phyloP scores from a whole-genome alignment of 2,329 filamentous ascomycete species.

The Colletotrichum salicis region DNA sequence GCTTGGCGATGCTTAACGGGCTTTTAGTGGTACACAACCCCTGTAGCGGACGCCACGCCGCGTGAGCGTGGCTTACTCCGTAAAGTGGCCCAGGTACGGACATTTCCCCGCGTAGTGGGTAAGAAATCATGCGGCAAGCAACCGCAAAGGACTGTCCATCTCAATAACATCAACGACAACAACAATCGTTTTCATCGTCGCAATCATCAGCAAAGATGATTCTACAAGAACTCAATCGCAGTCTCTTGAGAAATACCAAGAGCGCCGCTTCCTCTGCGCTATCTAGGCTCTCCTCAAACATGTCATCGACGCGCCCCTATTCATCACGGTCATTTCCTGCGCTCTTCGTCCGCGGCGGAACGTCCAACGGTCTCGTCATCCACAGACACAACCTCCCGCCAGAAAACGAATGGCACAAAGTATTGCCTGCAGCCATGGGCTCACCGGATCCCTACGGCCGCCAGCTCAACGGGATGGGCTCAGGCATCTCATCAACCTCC shows the following conservation, averaged over 20 bases:
- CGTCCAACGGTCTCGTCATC: conserved; percentile 46
- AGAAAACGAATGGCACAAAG: conserved; percentile 44
- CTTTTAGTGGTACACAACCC: not conserved
- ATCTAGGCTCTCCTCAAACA: not conserved
- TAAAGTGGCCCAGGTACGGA: not conserved
- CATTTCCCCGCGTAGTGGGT: not conserved
- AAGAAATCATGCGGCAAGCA: not conserved
- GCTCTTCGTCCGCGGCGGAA: conserved; percentile 50
- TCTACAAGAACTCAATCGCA: not conserved
- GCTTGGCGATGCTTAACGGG: not conserved
- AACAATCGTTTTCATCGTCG: not conserved
- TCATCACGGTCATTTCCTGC: conserved; percentile 45
- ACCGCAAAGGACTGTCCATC: not conserved
- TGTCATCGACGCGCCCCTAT: not conserved
- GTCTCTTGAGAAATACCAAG: not conserved
- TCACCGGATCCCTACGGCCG: conserved; percentile 37
- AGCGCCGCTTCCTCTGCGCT: not conserved
- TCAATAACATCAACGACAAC: not conserved
- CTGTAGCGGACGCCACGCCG: not conserved
- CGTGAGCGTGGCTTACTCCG: not conserved
- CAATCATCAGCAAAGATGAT: not conserved
- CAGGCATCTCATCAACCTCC: conserved; percentile 44
- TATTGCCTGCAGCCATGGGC: conserved; percentile 44
- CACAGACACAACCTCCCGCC: conserved; percentile 49
- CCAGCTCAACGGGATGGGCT: conserved; percentile 38